Evolutionary conservation across 2,329 filamentous ascomycete genomes (phyloP).

Genomic region (Chrysoporthe cubensis): DNA sequence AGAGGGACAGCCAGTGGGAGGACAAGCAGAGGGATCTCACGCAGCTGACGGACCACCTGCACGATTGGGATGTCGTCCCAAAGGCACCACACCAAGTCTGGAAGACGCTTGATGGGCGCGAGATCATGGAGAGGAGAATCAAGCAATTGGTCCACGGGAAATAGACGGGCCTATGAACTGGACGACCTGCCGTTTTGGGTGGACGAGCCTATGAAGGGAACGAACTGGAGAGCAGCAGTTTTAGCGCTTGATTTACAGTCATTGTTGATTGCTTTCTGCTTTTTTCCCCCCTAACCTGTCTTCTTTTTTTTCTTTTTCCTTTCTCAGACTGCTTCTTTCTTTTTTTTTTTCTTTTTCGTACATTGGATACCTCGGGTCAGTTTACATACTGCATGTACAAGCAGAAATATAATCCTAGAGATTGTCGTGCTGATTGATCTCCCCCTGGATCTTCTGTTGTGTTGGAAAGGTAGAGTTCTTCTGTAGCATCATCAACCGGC

Average conservation of each 20-base stretch:
- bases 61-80: constrained; percentile 85
- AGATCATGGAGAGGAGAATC: constrained; percentile 78
- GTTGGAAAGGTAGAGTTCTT: neutral
- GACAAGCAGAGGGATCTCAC: constrained; percentile 84
- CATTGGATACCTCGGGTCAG: neutral
- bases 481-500: neutral
- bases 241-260: neutral
- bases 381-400: neutral
- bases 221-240: neutral
- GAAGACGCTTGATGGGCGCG: constrained; percentile 72
- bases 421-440: neutral
- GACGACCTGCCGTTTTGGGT: neutral
- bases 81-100: constrained; percentile 87
- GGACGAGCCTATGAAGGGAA: neutral
- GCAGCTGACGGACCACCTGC: constrained; percentile 75
- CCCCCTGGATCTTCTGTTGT: neutral
- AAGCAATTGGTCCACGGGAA: constrained; percentile 61
- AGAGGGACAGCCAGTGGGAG: constrained; percentile 73
- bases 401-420: neutral
- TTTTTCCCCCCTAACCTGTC: neutral
- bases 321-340: neutral
- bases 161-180: constrained; percentile 5
- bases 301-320: neutral
- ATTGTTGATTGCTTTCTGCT: neutral
- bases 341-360: neutral